A percentile compares a stretch with the other conserved stretches of the same genome.
These are phyloP conservation scores for Tarenaya hassleriana DNA, from an alignment of 345 rosid genomes.

Conservation along the genomic window DNA sequence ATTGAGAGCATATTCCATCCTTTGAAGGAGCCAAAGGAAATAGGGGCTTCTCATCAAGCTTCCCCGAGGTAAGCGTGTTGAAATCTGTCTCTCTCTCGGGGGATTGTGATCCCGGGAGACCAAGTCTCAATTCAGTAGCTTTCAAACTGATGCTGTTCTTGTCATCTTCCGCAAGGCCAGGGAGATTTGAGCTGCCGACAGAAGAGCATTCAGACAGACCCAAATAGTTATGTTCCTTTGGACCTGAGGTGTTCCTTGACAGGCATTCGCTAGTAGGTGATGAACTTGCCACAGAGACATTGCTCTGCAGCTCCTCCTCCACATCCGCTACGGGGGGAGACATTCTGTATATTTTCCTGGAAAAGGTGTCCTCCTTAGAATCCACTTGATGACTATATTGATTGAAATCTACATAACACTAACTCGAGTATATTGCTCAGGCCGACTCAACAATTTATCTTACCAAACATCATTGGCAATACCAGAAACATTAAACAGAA, in stretches of 20 bases:
- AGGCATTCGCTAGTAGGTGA: conserved; percentile 32
- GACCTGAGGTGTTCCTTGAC: conserved; percentile 17
- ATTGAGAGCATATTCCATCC: conserved; percentile 45
- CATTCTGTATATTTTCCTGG: conserved; percentile 35
- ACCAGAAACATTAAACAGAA: too few species aligned
- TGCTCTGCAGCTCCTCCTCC: conserved; percentile 47
- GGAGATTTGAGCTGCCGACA: conserved; percentile 62
- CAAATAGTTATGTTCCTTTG: conserved; percentile 69
- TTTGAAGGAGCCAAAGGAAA: conserved; percentile 75
- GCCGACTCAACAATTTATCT: too few species aligned
- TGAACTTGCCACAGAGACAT: conserved; percentile 41
- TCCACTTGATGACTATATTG: neutral
- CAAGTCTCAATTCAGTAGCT: conserved; percentile 82
- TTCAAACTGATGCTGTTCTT: conserved; percentile 59
- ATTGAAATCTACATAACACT: too few species aligned
- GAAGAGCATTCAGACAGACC: conserved; percentile 82
- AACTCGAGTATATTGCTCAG: too few species aligned
- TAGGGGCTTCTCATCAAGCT: conserved; percentile 60
- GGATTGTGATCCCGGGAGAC: conserved; percentile 85
- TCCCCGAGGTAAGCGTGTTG: conserved; percentile 34
- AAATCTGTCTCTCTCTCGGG: conserved; percentile 49
- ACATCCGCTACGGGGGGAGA: conserved; percentile 24
- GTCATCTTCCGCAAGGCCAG: conserved; percentile 35
- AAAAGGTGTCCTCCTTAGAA: neutral
- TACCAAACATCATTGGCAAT: too few species aligned